Conservation (phyloP, 306 rosid genomes). For the Pyrus pyrifolia region DNA sequence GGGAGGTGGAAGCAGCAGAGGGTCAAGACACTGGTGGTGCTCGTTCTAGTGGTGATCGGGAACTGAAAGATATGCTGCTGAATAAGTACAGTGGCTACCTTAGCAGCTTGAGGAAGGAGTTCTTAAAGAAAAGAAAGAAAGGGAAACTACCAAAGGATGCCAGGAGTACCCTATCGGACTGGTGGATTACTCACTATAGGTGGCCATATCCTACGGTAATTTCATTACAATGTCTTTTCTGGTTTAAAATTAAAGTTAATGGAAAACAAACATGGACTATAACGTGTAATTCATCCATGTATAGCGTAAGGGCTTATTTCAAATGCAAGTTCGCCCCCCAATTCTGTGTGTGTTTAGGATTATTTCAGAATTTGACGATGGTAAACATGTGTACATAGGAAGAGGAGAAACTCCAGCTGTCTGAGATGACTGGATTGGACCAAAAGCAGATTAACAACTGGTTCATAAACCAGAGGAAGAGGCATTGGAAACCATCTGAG, state of each 20-base stretch:
- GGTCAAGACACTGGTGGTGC: slow-evolving; percentile 7
- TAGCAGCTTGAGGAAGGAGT: slow-evolving; percentile 58
- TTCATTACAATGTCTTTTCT: neutral
- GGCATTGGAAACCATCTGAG: slow-evolving; percentile 89
- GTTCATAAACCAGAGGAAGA: slow-evolving; percentile 88
- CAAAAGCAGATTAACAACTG: slow-evolving; percentile 84
- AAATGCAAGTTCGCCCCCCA: too few species aligned
- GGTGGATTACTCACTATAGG: slow-evolving; percentile 73
- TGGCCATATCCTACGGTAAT: slow-evolving; percentile 95
- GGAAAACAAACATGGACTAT: neutral
- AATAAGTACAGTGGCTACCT: slow-evolving; percentile 80
- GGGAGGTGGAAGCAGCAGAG: slow-evolving; percentile 36
- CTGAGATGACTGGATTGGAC: slow-evolving; percentile 58
- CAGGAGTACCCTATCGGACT: slow-evolving; percentile 40
- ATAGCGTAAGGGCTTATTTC: neutral
- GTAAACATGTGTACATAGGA: slow-evolving; percentile 32
- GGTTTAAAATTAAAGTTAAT: neutral
- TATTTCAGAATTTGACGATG: neutral
- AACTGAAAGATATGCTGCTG: slow-evolving; percentile 66
- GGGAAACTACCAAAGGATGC: slow-evolving; percentile 92
- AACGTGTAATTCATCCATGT: neutral
- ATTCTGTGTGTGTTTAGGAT: neutral
- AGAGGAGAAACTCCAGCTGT: slow-evolving; percentile 61
- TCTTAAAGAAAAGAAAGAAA: slow-evolving; percentile 64
- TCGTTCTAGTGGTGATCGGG: slow-evolving; percentile 23